Base-by-base conservation (phyloP, 2,329 filamentous ascomycete species). In the Aspergillus sp. region DNA sequence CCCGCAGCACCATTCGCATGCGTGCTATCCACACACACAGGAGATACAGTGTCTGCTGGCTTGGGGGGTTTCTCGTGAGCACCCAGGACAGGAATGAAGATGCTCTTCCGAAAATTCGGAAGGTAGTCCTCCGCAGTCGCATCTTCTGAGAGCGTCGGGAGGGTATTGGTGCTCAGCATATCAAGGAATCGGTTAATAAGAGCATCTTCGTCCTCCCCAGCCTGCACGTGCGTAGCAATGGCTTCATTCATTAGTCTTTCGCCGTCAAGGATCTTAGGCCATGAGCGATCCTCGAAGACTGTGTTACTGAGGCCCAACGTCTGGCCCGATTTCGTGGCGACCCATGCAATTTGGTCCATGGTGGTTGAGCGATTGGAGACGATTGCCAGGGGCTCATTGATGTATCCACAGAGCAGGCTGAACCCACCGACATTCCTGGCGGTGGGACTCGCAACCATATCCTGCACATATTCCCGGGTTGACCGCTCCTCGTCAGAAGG, bases 251-350 rank as follows among this genome's bases (percentile, higher is more conserved):
- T 80, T 55, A 85, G 73, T 50, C 76, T 72, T 70, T 89, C 85
- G 23, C 86, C 86, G 43, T 84, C 74, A 2, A 82, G 70, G 10
- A 89, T 84, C 72, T 89, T 89, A 0, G 83, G 84, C 86, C 87
- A 89, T 2, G 80, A 80, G 19, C 79, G 77, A 64, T 89, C 85
- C 45, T 81, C 82, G 65, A 85, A 87, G 2, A 81, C 80, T 2
- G 85, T 84, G 67, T 89, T 89, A 72, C 86, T 88, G 21, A 89
- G 75, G 0, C 84, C 86, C 28, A 84, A 79, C 0, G 84, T 87
- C 66, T 87, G 80, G 2, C 80, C 79, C 15, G 75, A 73, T 10
- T 76, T 70, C 1, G 72, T 73, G 1, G 81, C 80, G 21, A 89
- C 80, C 74, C 82, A 84, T 5, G 78, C 75, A 8, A 87, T 77